Base-by-base conservation (phyloP, 192 early-diverging fungal species). In the Coemansia sp. region DNA sequence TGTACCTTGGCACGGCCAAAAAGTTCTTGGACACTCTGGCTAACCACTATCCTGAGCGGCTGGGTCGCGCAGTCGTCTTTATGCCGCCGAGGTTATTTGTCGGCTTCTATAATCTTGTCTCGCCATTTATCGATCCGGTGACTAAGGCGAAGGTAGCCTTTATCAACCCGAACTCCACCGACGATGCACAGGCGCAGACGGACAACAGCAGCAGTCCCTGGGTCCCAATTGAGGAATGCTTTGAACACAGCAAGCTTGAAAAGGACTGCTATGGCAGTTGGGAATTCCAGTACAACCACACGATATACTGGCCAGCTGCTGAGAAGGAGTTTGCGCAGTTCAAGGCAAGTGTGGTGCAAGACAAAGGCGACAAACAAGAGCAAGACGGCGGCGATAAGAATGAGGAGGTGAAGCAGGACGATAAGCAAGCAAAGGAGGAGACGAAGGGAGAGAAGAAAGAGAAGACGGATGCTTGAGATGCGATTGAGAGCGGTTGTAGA, bases 81-180 rank as follows among this genome's bases (percentile, higher is more conserved):
- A 84, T 90, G 75, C 92, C 94, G 39, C 92, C 91, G 51, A 93
- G 90, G 90, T 90, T 94, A 68, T 91, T 98, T 71, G 88, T 86
- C 72, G 87, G 85, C 9, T 91, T 94, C 65, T 95, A 91, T 74
- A 92, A 87, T 72, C 47, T 94, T 19, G 85, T 98, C 26, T 87
- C 90, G 45, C 93, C 94, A 13, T 96, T 96, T 66, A 88, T 98
- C 61, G 95, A 98, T 74, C 94, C 94, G 6, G 89, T 96, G 42
- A 98, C 96, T 40, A 88, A 87, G 49, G 74, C 79, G 10, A 98
- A 97, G 74, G 89, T 97, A 64, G 88, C 92, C 32, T 93, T 97
- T 77, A 89, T 92, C 18, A 77, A 91, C 61, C 83, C 88, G 41
- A 88, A 87, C 62, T 80, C 85, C 41, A 8, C 13, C 8, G 72